Evolutionary conservation across 345 rosid species (phyloP), one percentile per base, ranked within the genome.

Genomic region (Eucalyptus marginata): DNA sequence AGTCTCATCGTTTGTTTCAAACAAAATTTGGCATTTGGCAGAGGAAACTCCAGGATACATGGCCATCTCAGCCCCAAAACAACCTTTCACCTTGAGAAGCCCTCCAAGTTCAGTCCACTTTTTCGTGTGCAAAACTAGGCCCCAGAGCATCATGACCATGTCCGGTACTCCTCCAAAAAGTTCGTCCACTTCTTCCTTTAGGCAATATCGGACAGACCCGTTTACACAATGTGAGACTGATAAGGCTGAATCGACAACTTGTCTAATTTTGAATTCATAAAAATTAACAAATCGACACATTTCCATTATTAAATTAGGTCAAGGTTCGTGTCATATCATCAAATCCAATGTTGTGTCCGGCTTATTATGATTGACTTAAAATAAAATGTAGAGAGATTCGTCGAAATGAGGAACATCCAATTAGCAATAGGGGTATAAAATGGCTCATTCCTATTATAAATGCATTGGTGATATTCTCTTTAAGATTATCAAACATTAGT

Each of bases 71-170:
- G 12, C 13, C 66, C 13, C 66, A 27, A 27, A 27, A 59, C 66
- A 59, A 24, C 27, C 62, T 24, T 56, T 24, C 62, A 10, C 29
- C 66, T 62, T 62, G 68, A 13, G 33, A 62, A 62, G 62, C 2
- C 68, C 68, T 29, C 33, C 68, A 29, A 0, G 33, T 27, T 62
- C 68, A 62, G n/a, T 6, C 68, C 68, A 29, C 68, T 29, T 29
- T 62, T 62, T 62, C 15, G 68, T 29, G 68, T 29, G 16, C 68
- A 13, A 62, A 27, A 62, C 33, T 29, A 13, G 8, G 33, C 16
- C 33, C 31, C 33, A 27, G 15, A 11, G 31, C 16, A 59, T 27
- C 62, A 24, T 10, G 29, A 10, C 62, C 0, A 0, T 24, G 62
- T 56, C 62, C 62, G 29, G 62, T 10, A 24, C 29, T 24, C 1